Percentiles rank a stretch among this genome's conserved stretches.
phyloP scores from a whole-genome alignment of 2,329 filamentous ascomycete species.

The Reticulascus tulasneorum region DNA sequence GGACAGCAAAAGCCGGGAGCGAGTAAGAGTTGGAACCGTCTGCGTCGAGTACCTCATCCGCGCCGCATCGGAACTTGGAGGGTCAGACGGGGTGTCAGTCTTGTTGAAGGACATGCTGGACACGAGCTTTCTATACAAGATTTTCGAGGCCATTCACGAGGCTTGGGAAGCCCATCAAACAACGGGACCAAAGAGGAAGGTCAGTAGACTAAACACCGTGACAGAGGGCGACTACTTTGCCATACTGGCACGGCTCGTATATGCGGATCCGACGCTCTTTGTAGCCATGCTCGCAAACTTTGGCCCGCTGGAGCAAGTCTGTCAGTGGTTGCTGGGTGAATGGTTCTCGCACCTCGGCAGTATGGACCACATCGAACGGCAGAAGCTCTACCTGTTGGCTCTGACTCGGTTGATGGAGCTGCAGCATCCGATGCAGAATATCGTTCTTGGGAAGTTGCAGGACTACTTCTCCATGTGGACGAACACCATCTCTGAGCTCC shows the following conservation, averaged over 20 bases:
- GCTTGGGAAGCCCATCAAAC: constrained; percentile 74
- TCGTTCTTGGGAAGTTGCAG: constrained; percentile 61
- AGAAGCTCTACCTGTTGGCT: constrained; percentile 70
- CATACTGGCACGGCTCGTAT: constrained; percentile 72
- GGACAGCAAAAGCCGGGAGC: constrained; percentile 52
- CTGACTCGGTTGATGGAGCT: constrained; percentile 69
- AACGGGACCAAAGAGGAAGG: constrained; percentile 71
- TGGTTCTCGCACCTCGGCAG: constrained; percentile 68
- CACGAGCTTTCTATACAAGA: constrained; percentile 56
- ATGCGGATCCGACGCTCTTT: constrained; percentile 69
- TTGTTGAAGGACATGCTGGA: constrained; percentile 63
- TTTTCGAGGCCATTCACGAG: constrained; percentile 64
- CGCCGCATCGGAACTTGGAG: constrained; percentile 58
- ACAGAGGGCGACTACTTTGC: constrained; percentile 83
- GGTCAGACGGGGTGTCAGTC: constrained; percentile 55
- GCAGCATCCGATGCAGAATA: constrained; percentile 50
- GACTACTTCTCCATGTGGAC: constrained; percentile 75
- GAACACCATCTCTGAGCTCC: constrained; percentile 61
- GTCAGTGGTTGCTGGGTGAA: constrained; percentile 56
- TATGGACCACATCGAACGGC: constrained; percentile 60
- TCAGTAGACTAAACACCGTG: constrained; percentile 66
- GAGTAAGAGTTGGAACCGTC: constrained; percentile 53
- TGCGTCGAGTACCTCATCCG: constrained; percentile 64
- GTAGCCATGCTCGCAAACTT: constrained; percentile 50
- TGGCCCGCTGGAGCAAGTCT: constrained; percentile 45